These are phyloP conservation scores for Schoenoplectus triqueter DNA, from an alignment of 202 grass and related monocot genomes.

Conservation along the genomic window DNA sequence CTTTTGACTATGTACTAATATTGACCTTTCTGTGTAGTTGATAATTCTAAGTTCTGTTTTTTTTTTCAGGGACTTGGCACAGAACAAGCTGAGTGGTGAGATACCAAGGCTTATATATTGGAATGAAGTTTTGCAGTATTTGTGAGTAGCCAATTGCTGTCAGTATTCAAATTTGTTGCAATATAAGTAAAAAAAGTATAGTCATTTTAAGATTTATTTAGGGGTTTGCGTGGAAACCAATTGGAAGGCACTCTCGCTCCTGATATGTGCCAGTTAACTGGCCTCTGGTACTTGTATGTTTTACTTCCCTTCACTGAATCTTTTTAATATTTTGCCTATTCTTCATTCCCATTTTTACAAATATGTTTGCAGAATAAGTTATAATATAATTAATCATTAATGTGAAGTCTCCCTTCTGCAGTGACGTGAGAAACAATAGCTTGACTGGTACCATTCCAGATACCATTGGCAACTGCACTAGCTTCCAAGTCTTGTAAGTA, in stretches of 20 bases:
- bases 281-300: slow-evolving; percentile 95
- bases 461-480: slow-evolving; percentile 83
- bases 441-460: slow-evolving; percentile 78
- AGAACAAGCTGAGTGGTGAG: slow-evolving; percentile 79
- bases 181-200: slow-evolving; percentile 35
- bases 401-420: slow-evolving; percentile 31
- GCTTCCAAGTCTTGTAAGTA: slow-evolving; percentile 98
- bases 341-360: not conserved
- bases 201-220: slow-evolving; percentile 24
- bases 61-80: slow-evolving; percentile 69
- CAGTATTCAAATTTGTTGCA: slow-evolving; percentile 23
- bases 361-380: not conserved
- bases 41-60: slow-evolving; percentile 38
- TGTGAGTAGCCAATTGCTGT: slow-evolving; percentile 53
- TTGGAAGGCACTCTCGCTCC: slow-evolving; percentile 74
- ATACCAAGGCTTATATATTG: slow-evolving; percentile 90
- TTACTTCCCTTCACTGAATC: not conserved
- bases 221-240: slow-evolving; percentile 75
- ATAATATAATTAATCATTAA: not conserved
- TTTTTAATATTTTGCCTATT: not conserved
- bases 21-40: not conserved
- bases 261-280: slow-evolving; percentile 86
- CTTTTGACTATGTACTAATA: not conserved
- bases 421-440: slow-evolving; percentile 94
- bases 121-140: slow-evolving; percentile 93